These are phyloP conservation scores for Diaporthe batatas DNA, from an alignment of 2,329 filamentous ascomycete genomes.

Conservation along the genomic window DNA sequence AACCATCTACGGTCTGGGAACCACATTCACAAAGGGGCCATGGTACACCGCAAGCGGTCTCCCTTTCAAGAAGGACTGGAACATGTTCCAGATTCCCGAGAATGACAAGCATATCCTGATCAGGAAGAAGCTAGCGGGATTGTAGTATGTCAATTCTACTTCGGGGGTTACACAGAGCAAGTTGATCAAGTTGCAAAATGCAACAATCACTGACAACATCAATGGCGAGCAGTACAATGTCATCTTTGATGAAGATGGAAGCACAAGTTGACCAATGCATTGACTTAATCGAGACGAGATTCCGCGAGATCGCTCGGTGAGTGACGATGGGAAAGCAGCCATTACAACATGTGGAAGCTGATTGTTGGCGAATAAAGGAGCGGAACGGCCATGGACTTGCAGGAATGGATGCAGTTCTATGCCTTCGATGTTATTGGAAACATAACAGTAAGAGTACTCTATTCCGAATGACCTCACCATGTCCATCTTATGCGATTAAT, in stretches of 20 bases:
- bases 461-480: no score
- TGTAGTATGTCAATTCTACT: background rate
- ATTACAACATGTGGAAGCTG: background rate
- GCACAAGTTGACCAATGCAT: constrained; percentile 19
- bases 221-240: background rate
- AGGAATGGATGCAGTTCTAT: constrained; percentile 38
- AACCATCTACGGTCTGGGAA: constrained; percentile 56
- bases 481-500: background rate
- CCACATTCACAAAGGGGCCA: constrained; percentile 54
- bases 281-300: background rate
- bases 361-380: background rate
- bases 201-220: background rate
- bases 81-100: constrained; percentile 26
- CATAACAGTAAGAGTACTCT: constrained; percentile 22
- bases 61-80: constrained; percentile 15
- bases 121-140: constrained; percentile 7
- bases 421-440: constrained; percentile 38
- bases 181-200: background rate
- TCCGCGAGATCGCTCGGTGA: constrained; percentile 19
- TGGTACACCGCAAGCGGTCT: constrained; percentile 45
- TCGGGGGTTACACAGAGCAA: no score
- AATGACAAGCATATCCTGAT: constrained; percentile 9
- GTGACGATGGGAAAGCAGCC: background rate
- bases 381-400: background rate
- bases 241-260: constrained; percentile 8